A percentile compares a stretch with the other conserved stretches of the same genome.
Evolutionary conservation across 2,329 filamentous ascomycete genomes (phyloP).

Genomic region (Acrodontium crateriforme): DNA sequence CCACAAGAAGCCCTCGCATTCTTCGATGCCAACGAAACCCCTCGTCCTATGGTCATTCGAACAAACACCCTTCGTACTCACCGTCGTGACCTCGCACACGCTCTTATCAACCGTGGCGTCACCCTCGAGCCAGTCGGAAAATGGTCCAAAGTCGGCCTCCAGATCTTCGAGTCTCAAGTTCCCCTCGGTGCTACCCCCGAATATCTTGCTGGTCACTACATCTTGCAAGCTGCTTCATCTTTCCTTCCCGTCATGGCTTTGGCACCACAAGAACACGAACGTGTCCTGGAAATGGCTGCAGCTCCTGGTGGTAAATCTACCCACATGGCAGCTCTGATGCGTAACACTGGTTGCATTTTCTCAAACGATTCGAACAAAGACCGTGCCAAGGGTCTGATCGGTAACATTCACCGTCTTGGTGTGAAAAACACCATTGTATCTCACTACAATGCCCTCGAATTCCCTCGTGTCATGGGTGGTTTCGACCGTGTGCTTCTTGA

Average conservation of each 20-base stretch:
- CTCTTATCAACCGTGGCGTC: conserved; percentile 90
- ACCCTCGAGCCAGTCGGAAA: conserved; percentile 94
- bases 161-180: conserved; percentile 82
- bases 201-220: conserved; percentile 95
- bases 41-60: conserved; percentile 84
- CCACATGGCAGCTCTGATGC: conserved; percentile 92
- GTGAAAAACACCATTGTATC: conserved; percentile 90
- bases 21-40: conserved; percentile 96
- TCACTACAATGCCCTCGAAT: conserved; percentile 88
- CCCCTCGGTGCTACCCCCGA: conserved; percentile 91
- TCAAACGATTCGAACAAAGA: conserved; percentile 93
- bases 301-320: conserved; percentile 95
- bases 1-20: conserved; percentile 92
- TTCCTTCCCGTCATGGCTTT: conserved; percentile 97
- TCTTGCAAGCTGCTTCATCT: conserved; percentile 88
- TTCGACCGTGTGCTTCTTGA: conserved; percentile 92
- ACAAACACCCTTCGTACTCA: conserved; percentile 84
- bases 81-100: conserved; percentile 70
- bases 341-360: conserved; percentile 89
- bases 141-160: conserved; percentile 95
- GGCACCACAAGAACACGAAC: conserved; percentile 82
- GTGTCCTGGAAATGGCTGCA: conserved; percentile 86
- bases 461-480: conserved; percentile 85
- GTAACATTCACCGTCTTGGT: conserved; percentile 90
- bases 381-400: conserved; percentile 91